A percentile compares a stretch with the other conserved stretches of the same genome.
Evolutionary conservation across 2,329 filamentous ascomycete species (phyloP).

Genomic region (Herpotrichia juniperi): DNA sequence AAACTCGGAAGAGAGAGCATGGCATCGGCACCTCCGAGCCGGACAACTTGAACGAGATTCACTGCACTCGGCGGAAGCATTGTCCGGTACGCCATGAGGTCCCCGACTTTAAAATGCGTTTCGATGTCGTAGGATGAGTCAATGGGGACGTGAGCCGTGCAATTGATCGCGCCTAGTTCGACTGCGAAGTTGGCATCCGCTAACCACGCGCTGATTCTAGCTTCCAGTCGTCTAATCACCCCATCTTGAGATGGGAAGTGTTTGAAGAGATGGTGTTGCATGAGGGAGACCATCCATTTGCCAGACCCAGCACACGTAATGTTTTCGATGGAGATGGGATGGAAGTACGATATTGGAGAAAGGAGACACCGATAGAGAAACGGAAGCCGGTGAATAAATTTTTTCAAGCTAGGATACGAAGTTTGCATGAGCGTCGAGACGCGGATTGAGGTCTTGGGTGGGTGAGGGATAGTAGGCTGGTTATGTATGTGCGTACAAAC

Average conservation of each 20-base stretch:
- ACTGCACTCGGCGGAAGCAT: constrained; percentile 49
- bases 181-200: constrained; percentile 60
- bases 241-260: constrained; percentile 51
- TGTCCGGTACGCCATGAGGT: constrained; percentile 58
- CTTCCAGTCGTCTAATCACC: constrained; percentile 54
- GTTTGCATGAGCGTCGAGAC: constrained; percentile 57
- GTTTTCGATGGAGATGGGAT: constrained; percentile 57
- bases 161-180: constrained; percentile 53
- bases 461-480: constrained; percentile 57
- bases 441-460: constrained; percentile 55
- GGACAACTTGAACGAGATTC: constrained; percentile 55
- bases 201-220: constrained; percentile 56
- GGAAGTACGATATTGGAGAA: constrained; percentile 58
- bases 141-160: constrained; percentile 56
- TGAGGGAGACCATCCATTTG: constrained; percentile 55
- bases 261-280: constrained; percentile 58
- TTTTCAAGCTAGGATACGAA: constrained; percentile 47
- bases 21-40: constrained; percentile 58
- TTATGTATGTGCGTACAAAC: constrained; percentile 57
- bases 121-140: constrained; percentile 56
- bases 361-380: constrained; percentile 57
- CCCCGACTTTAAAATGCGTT: constrained; percentile 49
- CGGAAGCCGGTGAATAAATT: constrained; percentile 57
- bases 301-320: constrained; percentile 59
- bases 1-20: constrained; percentile 56